Evolutionary conservation across 768 basidiomycete genomes (phyloP).

Genomic region (Mrakia gelida): DNA sequence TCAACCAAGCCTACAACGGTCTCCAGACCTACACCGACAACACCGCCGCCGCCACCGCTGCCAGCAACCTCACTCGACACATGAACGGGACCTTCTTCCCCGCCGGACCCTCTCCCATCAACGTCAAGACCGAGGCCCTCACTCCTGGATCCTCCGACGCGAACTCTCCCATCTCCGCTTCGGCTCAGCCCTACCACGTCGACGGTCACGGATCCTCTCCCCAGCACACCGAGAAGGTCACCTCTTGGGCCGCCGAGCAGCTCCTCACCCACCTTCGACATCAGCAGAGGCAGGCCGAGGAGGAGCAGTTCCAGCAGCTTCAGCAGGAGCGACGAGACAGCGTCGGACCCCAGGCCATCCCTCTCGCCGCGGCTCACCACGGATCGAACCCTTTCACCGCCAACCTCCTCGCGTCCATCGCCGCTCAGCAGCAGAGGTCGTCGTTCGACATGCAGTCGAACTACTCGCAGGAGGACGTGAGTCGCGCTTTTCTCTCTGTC

Average conservation of each 20-base stretch:
- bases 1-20: background rate
- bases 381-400: constrained; percentile 27
- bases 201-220: background rate
- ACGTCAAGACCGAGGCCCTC: constrained; percentile 19
- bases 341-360: background rate
- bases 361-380: constrained; percentile 26
- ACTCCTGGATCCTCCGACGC: constrained; percentile 17
- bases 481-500: background rate
- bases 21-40: background rate
- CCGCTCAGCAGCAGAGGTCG: constrained; percentile 24
- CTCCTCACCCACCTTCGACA: constrained; percentile 24
- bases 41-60: background rate
- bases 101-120: background rate
- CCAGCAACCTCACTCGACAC: background rate
- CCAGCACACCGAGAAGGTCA: constrained; percentile 24
- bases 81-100: constrained; percentile 16
- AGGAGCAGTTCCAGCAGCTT: constrained; percentile 25
- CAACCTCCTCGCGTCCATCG: constrained; percentile 20
- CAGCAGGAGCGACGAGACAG: background rate
- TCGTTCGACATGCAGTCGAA: background rate
- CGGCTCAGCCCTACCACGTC: background rate
- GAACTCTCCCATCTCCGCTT: constrained; percentile 5
- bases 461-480: constrained; percentile 7
- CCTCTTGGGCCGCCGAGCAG: constrained; percentile 29
- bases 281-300: constrained; percentile 32